A percentile compares a stretch with the other conserved stretches of the same genome.
These are phyloP conservation scores for Candida silvicultrix DNA, from an alignment of 805 yeast species.

Conservation along the genomic window DNA sequence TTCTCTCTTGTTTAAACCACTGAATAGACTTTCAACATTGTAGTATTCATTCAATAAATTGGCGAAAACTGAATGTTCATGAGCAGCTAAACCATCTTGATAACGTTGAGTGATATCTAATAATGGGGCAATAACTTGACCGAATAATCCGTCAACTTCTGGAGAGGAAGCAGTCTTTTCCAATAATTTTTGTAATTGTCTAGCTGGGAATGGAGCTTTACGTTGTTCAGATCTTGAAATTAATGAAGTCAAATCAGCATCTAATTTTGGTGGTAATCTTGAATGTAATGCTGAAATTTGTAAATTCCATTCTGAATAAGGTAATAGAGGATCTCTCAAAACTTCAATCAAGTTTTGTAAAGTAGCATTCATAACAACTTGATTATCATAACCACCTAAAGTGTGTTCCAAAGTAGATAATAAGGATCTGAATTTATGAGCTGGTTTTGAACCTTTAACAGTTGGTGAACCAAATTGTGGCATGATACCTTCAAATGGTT, in stretches of 20 bases:
- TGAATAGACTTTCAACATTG: slow-evolving; percentile 71
- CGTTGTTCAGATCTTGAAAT: slow-evolving; percentile 62
- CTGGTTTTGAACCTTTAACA: slow-evolving; percentile 78
- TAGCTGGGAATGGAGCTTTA: slow-evolving; percentile 88
- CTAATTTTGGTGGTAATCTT: slow-evolving; percentile 76
- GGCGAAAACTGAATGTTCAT: slow-evolving; percentile 75
- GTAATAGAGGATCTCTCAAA: slow-evolving; percentile 74
- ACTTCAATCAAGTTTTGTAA: slow-evolving; percentile 66
- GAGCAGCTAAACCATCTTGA: slow-evolving; percentile 69
- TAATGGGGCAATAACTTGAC: slow-evolving; percentile 65
- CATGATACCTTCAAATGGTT: slow-evolving; percentile 89
- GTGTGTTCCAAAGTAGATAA: slow-evolving; percentile 67
- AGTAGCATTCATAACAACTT: slow-evolving; percentile 84
- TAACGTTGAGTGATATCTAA: slow-evolving; percentile 64
- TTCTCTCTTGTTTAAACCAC: slow-evolving; percentile 70
- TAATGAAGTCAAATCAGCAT: slow-evolving; percentile 54
- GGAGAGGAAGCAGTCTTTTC: slow-evolving; percentile 52
- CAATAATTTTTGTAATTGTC: slow-evolving; percentile 67
- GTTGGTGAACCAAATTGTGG: slow-evolving; percentile 84
- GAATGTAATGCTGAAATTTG: slow-evolving; percentile 88
- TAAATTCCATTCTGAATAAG: slow-evolving; percentile 87
- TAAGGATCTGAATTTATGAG: slow-evolving; percentile 59
- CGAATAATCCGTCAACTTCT: slow-evolving; percentile 45
- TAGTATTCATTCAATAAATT: slow-evolving; percentile 65
- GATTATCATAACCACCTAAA: slow-evolving; percentile 89